These are phyloP conservation scores for Mrakia hoshinonis DNA, from an alignment of 768 basidiomycete genomes.

Conservation along the genomic window DNA sequence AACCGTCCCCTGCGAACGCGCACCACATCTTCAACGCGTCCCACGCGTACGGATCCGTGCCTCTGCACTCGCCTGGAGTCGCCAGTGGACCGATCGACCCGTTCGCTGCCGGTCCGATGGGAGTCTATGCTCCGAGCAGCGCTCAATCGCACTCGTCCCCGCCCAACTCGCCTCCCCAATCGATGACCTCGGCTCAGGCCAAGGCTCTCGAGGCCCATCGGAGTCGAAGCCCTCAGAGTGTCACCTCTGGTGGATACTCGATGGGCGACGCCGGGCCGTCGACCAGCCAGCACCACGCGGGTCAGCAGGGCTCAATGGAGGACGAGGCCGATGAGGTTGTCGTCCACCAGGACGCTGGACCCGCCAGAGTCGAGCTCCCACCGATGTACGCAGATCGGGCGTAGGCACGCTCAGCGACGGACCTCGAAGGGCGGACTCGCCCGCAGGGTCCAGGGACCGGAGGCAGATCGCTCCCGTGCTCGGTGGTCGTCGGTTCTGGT, in stretches of 20 bases:
- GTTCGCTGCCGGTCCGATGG: not conserved
- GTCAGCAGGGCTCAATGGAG: too few species aligned
- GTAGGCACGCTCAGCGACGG: too few species aligned
- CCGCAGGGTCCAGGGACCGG: too few species aligned
- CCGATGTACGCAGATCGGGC: not conserved
- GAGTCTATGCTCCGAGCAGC: not conserved
- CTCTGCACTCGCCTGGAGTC: not conserved
- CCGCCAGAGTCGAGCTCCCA: not conserved
- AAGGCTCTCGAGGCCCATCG: not conserved
- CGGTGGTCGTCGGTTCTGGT: not conserved
- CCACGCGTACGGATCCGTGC: too few species aligned
- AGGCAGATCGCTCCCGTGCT: not conserved
- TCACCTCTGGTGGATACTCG: not conserved
- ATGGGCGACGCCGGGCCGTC: not conserved
- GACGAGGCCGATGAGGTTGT: slow-evolving; percentile 1
- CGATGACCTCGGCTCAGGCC: not conserved
- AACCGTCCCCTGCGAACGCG: not conserved
- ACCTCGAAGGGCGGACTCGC: too few species aligned
- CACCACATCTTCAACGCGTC: too few species aligned
- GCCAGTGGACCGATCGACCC: not conserved
- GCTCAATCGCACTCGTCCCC: too few species aligned
- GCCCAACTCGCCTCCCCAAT: not conserved
- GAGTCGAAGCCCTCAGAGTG: not conserved
- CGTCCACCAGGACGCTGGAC: not conserved
- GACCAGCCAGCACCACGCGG: not conserved